Base-by-base conservation (phyloP, 1,284 basidiomycete genomes). In the Pascua sp. region DNA sequence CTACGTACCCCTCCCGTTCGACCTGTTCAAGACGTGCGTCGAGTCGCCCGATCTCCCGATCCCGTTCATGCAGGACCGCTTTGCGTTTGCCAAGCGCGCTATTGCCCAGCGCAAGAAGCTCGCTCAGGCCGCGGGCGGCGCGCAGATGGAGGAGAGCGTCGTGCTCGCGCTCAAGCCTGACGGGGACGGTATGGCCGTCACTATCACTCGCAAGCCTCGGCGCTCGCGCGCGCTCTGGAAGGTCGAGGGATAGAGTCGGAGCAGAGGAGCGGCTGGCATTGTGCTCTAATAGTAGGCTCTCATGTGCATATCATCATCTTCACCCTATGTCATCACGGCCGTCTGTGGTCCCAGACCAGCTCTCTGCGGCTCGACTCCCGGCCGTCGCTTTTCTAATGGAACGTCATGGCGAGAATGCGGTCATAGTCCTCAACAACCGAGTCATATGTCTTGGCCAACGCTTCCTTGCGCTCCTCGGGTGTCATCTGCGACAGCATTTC, bases 381-480 rank as follows among this genome's bases (percentile, higher is more conserved):
- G 40, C 40, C 15, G 11, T 41, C 40, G 4, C 40, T 41, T 11
- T 41, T 41, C 56, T 55, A 68, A 42, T 67, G 65, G 56, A 76
- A 76, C 5, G 74, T 72, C 69, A 73, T 82, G 2, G 81, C 81
- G 43, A 95, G 79, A 68, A 96, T 87, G 53, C 91, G 84, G 64
- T 82, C 82, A 68, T 98, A 98, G 76, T 94, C 93, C 49, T 91
- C 86, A 52, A 83, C 80, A 13, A 98, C 91, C 57, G 82, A 87
- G 70, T 90, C 86, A 78, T 91, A 98, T 11, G 95, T 98, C 78
- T 95, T 90, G 72, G 95, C 89, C 49, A 98, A 80, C 72, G 94
- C 96, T 59, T 89, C 85, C 55, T 90, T 82, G 45, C 91, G 82
- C 72, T 98, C 94, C 51, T 86, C 81, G 64, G 88, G 87, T 53